Evolutionary conservation across 345 rosid genomes (phyloP), one percentile per base, ranked within the genome.

Genomic region (Excoecaria cochinchinensis): DNA sequence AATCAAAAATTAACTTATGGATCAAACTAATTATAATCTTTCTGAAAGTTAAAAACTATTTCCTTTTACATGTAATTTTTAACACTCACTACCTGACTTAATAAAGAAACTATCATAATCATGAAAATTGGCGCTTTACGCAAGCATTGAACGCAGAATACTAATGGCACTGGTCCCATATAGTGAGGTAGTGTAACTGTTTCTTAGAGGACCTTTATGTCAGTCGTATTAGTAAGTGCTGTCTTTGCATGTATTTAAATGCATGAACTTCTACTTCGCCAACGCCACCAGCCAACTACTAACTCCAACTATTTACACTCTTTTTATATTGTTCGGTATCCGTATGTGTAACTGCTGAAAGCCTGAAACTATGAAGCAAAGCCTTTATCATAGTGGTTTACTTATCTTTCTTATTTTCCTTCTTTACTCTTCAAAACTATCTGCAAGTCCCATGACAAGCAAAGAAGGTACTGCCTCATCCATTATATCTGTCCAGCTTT

Each of bases 361-460:
- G 67, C 74, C 31, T 53, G 48, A 80, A 73, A 81, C 70, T 74
- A 88, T 87, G 95, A 88, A 85, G 88, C 87, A 69, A 47, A 78
- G 52, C 79, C 40, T 82, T 40, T 64, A 39, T 80, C 77, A 77
- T 59, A 48, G 14, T 76, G 73, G 67, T 73, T 79, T 83, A 77
- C 78, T 90, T 65, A 70, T 85, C 82, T 67, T 87, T 56, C 42
- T 82, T 53, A 76, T 82, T 71, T 17, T 72, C 15, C 78, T 85
- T 5, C 25, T 79, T 59, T 65, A 70, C 53, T 77, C 82, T 64
- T 78, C 86, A 36, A 74, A 58, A 70, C 40, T 84, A 4, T 81
- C 86, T 40, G 86, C 90, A 60, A 70, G 74, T 62, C 75, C 70
- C 76, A 52, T 78, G n/a, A 72, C 52, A 59, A 62, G 74, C 76